Evolutionary conservation across 2,329 filamentous ascomycete genomes (phyloP), one percentile per base, ranked within the genome.

Genomic region (Aspergillus quadricinctus): DNA sequence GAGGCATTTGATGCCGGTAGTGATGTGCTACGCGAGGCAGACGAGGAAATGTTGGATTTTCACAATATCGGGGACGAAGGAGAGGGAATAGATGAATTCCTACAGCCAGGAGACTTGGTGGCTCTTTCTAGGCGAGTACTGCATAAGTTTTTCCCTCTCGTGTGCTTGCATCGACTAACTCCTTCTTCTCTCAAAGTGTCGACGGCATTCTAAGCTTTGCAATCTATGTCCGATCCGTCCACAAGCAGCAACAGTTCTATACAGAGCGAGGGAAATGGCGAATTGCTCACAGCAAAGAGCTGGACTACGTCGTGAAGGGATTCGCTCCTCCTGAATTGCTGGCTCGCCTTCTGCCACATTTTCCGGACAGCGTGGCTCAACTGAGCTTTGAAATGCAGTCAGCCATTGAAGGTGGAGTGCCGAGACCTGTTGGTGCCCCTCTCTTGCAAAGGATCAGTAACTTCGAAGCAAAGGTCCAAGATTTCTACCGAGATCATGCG

Each of bases 291-390:
- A 65, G 75, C 4, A 66, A 62, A 21, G 65, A 70, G 31, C 67
- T 83, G 7, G 75, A 78, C 48, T 84, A 80, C 62, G 73, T 78
- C 9, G 71, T 84, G 10, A 77, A 80, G 49, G 70, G 72, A 25
- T 83, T 81, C 61, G 74, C 81, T 9, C 69, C 78, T 28, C 71
- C 70, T 1, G 68, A 76, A 28, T 59, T 79, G 27, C 60, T 86
- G 3, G 64, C 77, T 11, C 73, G 77, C 1, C 65, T 86, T 3
- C 56, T 80, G 9, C 77, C 79, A 3, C 80, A 81, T 64, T 71
- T 86, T 3, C 84, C 84, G 0, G 64, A 69, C 31, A 43, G 52
- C 1, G 54, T 64, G 14, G 65, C 72, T 5, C 53, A 65, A 50
- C 54, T 68, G 37, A 64, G 64, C 14, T 45, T 56, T 4, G 63